A percentile compares a stretch with the other conserved stretches of the same genome.
Conservation (phyloP, 345 rosid species). For the Brassica cretica region DNA sequence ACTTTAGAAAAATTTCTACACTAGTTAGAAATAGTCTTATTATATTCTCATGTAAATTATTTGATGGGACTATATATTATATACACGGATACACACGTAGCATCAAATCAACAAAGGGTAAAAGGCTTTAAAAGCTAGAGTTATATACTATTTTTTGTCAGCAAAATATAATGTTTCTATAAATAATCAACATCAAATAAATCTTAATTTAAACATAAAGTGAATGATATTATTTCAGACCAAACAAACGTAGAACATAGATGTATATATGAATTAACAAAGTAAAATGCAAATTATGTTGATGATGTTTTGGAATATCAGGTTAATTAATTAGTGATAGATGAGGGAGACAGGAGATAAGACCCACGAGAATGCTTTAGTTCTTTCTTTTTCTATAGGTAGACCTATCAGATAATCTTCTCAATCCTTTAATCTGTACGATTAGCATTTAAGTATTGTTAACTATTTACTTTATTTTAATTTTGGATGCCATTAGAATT, state of each 20-base stretch:
- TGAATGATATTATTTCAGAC: constrained; percentile 11
- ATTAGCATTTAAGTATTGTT: constrained; percentile 50
- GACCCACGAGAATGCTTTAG: constrained; percentile 68
- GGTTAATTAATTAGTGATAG: constrained; percentile 28
- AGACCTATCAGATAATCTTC: constrained; percentile 51
- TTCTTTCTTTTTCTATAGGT: constrained; percentile 49
- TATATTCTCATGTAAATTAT: constrained; percentile 36
- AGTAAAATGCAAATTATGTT: constrained; percentile 11
- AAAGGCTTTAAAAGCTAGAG: not conserved
- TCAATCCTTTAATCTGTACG: constrained; percentile 56
- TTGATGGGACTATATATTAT: constrained; percentile 37
- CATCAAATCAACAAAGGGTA: constrained; percentile 30
- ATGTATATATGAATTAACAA: constrained; percentile 6
- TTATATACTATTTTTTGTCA: not conserved
- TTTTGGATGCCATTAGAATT: constrained; percentile 27
- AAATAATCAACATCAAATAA: constrained; percentile 11
- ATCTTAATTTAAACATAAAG: not conserved
- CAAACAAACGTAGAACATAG: constrained; percentile 12
- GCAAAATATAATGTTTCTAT: constrained; percentile 8
- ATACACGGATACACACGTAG: constrained; percentile 21
- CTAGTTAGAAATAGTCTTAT: constrained; percentile 29
- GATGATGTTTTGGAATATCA: not conserved
- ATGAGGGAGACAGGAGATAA: constrained; percentile 59
- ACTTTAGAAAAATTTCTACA: constrained; percentile 29
- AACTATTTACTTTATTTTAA: constrained; percentile 36